Base-by-base conservation (phyloP, 163 green algal species). In the Scenedesmus sp. region DNA sequence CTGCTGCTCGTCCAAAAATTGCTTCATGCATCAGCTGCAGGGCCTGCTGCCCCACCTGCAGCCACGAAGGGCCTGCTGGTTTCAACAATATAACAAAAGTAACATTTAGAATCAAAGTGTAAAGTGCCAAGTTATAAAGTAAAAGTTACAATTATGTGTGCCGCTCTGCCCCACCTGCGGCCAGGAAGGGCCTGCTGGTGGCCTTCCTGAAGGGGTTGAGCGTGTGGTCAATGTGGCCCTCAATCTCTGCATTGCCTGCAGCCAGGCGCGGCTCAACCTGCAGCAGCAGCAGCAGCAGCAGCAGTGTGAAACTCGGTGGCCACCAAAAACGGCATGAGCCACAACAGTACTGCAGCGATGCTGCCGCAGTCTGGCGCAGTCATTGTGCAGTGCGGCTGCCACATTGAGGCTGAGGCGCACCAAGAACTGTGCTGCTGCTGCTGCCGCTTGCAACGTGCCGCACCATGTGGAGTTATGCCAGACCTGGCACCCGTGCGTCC, bases 151-250 rank as follows among this genome's bases (percentile, higher is more conserved):
- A 70, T 70, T 12, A 12, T 23, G 20, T 3, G 73, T 18, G 2
- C n/a, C 73, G 10, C 73, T 15, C 10, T 82, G 73, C 73, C 26
- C 5, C 3, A 70, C 54, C 76, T 93, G 92, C 34, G 15, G 88
- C 88, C 16, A 99, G 96, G 91, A 99, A 96, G 5, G 95, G 94
- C 73, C 93, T 93, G 66, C 94, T 94, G 83, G 88, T 97, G 0
- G 94, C 91, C 62, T 91, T 86, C 66, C 96, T 91, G 94, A 99
- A 98, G 60, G 94, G 94, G 15, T 74, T 81, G 9, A 98, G 82
- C 1, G 93, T 89, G 52, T 97, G 82, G 4, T 46, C 18, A n/a
- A 89, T 88, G 13, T 34, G 13, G 4, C 62, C 88, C 81, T 92
- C 64, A 2, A 56, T 57, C 81, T 92, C 88, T 57, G 20, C 34